Base-by-base conservation (phyloP, 345 rosid genomes). In the Camelina laxa region DNA sequence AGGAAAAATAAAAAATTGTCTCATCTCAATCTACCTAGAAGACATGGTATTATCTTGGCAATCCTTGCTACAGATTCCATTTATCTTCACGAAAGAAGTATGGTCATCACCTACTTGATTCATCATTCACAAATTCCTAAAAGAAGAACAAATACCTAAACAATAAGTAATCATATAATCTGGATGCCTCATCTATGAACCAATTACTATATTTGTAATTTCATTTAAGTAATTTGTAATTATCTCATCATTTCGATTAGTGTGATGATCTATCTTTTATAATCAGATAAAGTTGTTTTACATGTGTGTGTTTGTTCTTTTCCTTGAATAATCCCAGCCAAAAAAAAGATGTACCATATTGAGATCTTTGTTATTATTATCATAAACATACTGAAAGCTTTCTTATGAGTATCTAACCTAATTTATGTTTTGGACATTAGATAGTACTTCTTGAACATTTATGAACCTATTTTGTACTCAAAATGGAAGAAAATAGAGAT, bases 121-220 rank as follows among this genome's bases (percentile, higher is more conserved):
- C 3, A 22, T 22, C 24, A 22, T 22, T 22, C 24, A 22, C 24
- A 22, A 22, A 22, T 22, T 22, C 24, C 3, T n/a, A n/a, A 22
- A 22, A 22, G 24, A 22, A 22, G 24, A 22, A 22, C n/a, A 22
- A 22, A 22, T 1, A 22, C 24, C 24, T 22, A 22, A 22, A 22
- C 24, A 22, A 22, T 22, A 22, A 22, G 24, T 22, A 22, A 22
- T 22, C 24, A 22, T 22, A 22, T 22, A 22, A 1, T 22, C 24
- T 22, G 24, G 24, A 22, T 67, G 78, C 79, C 79, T 60, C 72
- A 9, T 15, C 2, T 27, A 4, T 3, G 27, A 67, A 59, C 79
- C 73, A 75, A 67, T 75, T 67, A 50, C 79, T 76, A 61, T 44
- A 2, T 76, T 69, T 70, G 70, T 44, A 22, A 3, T 49, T 22